phyloP scores from a whole-genome alignment of 2,329 filamentous ascomycete genomes.

The Blastomyces percursus region DNA sequence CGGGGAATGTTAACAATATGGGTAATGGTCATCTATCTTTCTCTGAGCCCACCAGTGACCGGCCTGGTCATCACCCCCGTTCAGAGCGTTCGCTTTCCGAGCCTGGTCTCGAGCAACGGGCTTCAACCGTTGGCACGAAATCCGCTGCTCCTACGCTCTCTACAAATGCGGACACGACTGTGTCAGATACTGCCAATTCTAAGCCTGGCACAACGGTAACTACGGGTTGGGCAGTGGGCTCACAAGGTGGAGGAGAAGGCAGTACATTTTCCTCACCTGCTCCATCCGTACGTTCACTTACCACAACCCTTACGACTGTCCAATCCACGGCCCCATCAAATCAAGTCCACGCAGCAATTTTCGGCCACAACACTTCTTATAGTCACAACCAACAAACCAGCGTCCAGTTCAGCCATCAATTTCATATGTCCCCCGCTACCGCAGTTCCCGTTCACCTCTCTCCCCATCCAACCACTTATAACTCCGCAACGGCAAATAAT shows the following conservation, averaged over 20 bases:
- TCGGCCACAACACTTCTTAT: conserved; percentile 24
- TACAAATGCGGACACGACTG: conserved; percentile 67
- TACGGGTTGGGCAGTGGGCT: conserved; percentile 53
- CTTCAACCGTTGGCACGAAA: conserved; percentile 53
- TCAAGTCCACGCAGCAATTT: conserved; percentile 25
- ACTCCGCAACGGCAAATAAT: conserved; percentile 51
- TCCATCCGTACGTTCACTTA: conserved; percentile 53
- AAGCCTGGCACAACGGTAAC: conserved; percentile 68
- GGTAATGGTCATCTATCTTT: conserved; percentile 39
- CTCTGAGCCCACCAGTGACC: conserved; percentile 41
- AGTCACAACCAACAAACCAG: conserved; percentile 24
- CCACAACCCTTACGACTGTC: conserved; percentile 55
- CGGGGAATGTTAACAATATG: conserved; percentile 46
- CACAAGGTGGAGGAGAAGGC: conserved; percentile 54
- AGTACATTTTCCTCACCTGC: conserved; percentile 57
- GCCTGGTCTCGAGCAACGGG: conserved; percentile 50
- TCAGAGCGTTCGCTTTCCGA: conserved; percentile 50
- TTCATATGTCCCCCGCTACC: conserved; percentile 47
- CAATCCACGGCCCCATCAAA: conserved; percentile 49
- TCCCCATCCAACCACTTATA: conserved; percentile 47
- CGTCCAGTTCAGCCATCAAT: conserved; percentile 50
- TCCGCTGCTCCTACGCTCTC: conserved; percentile 70
- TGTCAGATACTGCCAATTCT: conserved; percentile 65
- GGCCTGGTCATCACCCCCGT: conserved; percentile 43
- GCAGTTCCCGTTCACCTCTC: conserved; percentile 51